Evolutionary conservation across 2,329 filamentous ascomycete genomes (phyloP).

Genomic region (Phoma herbarum): DNA sequence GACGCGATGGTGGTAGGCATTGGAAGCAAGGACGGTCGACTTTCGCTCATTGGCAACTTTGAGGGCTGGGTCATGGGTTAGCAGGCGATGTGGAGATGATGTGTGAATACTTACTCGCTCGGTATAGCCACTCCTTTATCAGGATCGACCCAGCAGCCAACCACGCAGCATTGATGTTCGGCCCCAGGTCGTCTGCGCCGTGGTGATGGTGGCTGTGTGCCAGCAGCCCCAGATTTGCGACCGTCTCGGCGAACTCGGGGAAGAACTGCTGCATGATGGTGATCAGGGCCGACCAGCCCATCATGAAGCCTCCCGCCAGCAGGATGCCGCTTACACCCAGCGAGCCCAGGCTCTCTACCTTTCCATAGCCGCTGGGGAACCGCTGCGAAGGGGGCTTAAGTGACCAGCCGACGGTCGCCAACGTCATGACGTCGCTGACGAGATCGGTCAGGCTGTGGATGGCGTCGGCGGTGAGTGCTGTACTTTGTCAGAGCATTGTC

Average conservation of each 20-base stretch:
- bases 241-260: constrained; percentile 55
- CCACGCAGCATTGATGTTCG: constrained; percentile 95
- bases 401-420: constrained; percentile 94
- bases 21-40: constrained; percentile 93
- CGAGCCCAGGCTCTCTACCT: constrained; percentile 95
- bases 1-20: constrained; percentile 94
- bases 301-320: constrained; percentile 87
- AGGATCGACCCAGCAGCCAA: constrained; percentile 87
- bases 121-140: constrained; percentile 96
- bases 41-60: constrained; percentile 94
- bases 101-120: constrained; percentile 72
- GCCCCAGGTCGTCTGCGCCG: constrained; percentile 66
- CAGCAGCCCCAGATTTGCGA: constrained; percentile 55
- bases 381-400: constrained; percentile 81
- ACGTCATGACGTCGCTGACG: constrained; percentile 91
- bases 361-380: constrained; percentile 93
- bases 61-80: constrained; percentile 71
- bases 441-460: constrained; percentile 96
- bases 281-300: constrained; percentile 75
- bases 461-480: constrained; percentile 85
- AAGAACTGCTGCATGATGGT: constrained; percentile 63
- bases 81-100: constrained; percentile 2
- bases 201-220: constrained; percentile 71
- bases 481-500: neutral
- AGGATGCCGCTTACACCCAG: constrained; percentile 92